Evolutionary conservation across 352 stramenopile species (phyloP), one percentile per base, ranked within the genome.

Genomic region (Pythium dissotocum): DNA sequence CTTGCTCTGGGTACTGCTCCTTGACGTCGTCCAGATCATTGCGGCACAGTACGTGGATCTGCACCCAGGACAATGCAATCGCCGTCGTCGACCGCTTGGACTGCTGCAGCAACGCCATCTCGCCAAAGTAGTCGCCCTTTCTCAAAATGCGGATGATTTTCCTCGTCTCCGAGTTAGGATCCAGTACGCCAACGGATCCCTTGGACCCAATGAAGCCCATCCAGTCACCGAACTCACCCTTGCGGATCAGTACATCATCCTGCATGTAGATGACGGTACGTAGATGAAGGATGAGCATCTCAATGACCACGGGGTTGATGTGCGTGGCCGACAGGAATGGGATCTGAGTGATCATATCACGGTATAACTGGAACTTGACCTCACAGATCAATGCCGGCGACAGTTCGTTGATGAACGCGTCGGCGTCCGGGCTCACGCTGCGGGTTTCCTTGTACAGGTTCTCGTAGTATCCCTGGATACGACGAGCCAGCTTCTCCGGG

Each of bases 201-300:
- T 88, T 91, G 14, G 80, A 89, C 16, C 83, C 83, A 53, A 92
- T 91, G 56, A 93, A 91, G 8, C 83, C 85, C 85, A 93, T 93
- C 85, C 85, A 93, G 68, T 93, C 83, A 12, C 85, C 82, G 33
- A 82, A 83, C 67, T 93, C 85, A n/a, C 83, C 83, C 63, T 93
- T 92, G 46, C 85, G 79, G 35, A 92, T 91, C 12, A 92, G 61
- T 16, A 93, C 76, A 58, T 93, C 85, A 62, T 90, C 85, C 63
- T 91, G 83, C 81, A 91, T 90, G 68, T 93, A 93, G 55, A 90
- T 90, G 33, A 90, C 76, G 0, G 83, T 90, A 24, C 83, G 77
- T 28, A 93, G 64, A 38, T 90, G 79, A 44, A 91, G 59, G 51
- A 93, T 89, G 21, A 93, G 72, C 72, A 91, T 87, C 60, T 91